Base-by-base conservation (phyloP, 108 stramenopile genomes). In the Mayamaea pseudoterrestris region DNA sequence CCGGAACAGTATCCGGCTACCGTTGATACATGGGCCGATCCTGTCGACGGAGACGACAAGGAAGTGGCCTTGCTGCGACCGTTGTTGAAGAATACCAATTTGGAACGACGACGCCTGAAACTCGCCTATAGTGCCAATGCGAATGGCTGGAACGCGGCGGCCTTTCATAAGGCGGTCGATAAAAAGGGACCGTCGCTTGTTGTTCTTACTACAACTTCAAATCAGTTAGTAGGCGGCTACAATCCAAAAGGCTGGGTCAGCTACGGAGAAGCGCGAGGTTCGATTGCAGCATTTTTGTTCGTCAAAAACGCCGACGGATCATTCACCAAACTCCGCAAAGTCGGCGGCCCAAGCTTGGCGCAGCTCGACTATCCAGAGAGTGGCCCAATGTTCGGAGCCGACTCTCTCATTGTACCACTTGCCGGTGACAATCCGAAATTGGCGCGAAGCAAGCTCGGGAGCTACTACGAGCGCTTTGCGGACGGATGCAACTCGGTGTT, bases 231-330 rank as follows among this genome's bases (percentile, higher is more conserved):
- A 53, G 89, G 89, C 16, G 85, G 85, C 30, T 87, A 83, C 60
- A 83, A 83, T 66, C 81, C 81, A 1, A 71, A 71, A 46, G 78
- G 85, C 35, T 87, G 77, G 80, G 78, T 80, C 17, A 70, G 78
- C 7, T 87, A 87, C 45, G 89, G 81, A 1, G 83, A 90, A 52
- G 80, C 80, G 0, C 62, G 89, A 6, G 83, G 83, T 2, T 71
- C 71, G 11, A 85, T 90, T 61, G 88, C 88, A 0, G 88, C 88
- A 26, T 90, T 90, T 51, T 42, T 90, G 5, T 90, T 76, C 45
- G 65, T 73, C 17, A 53, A 74, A 9, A 58, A 68, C 2, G 66
- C 65, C 0, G 41, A 51, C 9, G 27, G 31, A 30, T 25, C 11
- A 32, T 36, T 45, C 21, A 68, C 59, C 24, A 90, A 90, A 58